Conservation (phyloP, 2,329 filamentous ascomycete species). For the Epicoccum sorghinum region DNA sequence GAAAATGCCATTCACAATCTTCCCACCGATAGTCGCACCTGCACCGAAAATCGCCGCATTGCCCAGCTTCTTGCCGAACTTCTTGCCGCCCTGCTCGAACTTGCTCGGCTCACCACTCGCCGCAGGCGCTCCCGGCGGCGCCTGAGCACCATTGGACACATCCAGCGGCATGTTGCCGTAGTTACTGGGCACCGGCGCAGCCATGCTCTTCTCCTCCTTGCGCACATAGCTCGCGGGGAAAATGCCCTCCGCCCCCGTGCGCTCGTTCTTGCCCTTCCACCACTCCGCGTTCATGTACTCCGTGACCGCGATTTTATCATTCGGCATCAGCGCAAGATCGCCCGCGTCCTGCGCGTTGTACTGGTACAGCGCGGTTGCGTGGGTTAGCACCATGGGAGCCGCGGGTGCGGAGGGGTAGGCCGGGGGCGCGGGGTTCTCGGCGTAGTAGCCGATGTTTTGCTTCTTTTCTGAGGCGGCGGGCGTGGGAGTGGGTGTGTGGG, state of each 20-base stretch:
- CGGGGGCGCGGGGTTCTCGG: slow-evolving; percentile 48
- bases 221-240: slow-evolving; percentile 92
- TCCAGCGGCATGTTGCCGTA: slow-evolving; percentile 78
- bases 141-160: slow-evolving; percentile 63
- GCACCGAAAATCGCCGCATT: slow-evolving; percentile 88
- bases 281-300: slow-evolving; percentile 98
- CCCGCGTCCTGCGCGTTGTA: slow-evolving; percentile 82
- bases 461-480: slow-evolving; percentile 43
- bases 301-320: slow-evolving; percentile 79
- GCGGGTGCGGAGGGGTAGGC: slow-evolving; percentile 57
- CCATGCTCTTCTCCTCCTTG: slow-evolving; percentile 66
- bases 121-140: slow-evolving; percentile 26
- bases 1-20: slow-evolving; percentile 66
- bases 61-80: slow-evolving; percentile 94
- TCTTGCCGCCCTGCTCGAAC: slow-evolving; percentile 80
- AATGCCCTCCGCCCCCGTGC: slow-evolving; percentile 85
- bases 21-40: slow-evolving; percentile 86
- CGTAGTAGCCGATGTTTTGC: slow-evolving; percentile 52
- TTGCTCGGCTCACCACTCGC: slow-evolving; percentile 63
- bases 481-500: slow-evolving; percentile 20
- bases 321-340: slow-evolving; percentile 79
- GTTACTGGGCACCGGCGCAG: slow-evolving; percentile 60
- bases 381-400: slow-evolving; percentile 63
- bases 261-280: slow-evolving; percentile 89
- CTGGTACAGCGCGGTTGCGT: slow-evolving; percentile 81